These are phyloP conservation scores for Claviceps africana DNA, from an alignment of 2,329 filamentous ascomycete genomes.

Conservation along the genomic window DNA sequence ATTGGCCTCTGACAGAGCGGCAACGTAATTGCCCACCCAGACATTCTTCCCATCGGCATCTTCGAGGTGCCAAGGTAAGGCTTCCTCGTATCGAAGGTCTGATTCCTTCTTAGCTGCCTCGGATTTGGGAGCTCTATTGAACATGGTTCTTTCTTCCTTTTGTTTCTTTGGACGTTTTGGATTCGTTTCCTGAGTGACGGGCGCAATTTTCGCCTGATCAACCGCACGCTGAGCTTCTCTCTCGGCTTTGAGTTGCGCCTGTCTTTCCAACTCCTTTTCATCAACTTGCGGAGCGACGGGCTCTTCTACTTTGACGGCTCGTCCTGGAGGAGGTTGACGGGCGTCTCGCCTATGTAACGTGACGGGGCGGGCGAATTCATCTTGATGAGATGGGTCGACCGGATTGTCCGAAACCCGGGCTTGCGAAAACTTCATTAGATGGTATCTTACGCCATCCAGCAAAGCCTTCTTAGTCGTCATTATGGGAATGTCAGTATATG, in stretches of 20 bases:
- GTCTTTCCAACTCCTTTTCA: slow-evolving; percentile 45
- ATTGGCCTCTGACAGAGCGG: slow-evolving; percentile 72
- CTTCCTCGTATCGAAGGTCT: slow-evolving; percentile 78
- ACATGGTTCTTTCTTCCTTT: slow-evolving; percentile 73
- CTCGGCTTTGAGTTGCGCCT: slow-evolving; percentile 61
- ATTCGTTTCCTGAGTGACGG: slow-evolving; percentile 48
- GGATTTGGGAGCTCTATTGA: slow-evolving; percentile 64
- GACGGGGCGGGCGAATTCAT: slow-evolving; percentile 77
- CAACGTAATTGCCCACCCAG: slow-evolving; percentile 85
- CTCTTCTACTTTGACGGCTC: slow-evolving; percentile 47
- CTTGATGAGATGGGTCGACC: slow-evolving; percentile 53
- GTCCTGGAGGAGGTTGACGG: slow-evolving; percentile 49
- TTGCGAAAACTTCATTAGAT: slow-evolving; percentile 68
- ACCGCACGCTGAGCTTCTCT: slow-evolving; percentile 74
- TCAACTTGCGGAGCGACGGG: slow-evolving; percentile 31
- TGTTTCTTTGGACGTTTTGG: slow-evolving; percentile 46
- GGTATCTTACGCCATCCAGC: slow-evolving; percentile 67
- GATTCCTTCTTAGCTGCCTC: slow-evolving; percentile 68
- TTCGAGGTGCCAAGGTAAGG: slow-evolving; percentile 90
- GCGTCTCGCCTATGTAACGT: slow-evolving; percentile 82
- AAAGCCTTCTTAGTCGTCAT: slow-evolving; percentile 72
- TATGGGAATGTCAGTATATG: slow-evolving; percentile 49
- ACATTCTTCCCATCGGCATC: slow-evolving; percentile 92
- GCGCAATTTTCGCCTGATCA: slow-evolving; percentile 86
- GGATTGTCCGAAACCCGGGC: slow-evolving; percentile 44